These are phyloP conservation scores for Lumnitzera littorea DNA, from an alignment of 345 rosid genomes.

Conservation along the genomic window DNA sequence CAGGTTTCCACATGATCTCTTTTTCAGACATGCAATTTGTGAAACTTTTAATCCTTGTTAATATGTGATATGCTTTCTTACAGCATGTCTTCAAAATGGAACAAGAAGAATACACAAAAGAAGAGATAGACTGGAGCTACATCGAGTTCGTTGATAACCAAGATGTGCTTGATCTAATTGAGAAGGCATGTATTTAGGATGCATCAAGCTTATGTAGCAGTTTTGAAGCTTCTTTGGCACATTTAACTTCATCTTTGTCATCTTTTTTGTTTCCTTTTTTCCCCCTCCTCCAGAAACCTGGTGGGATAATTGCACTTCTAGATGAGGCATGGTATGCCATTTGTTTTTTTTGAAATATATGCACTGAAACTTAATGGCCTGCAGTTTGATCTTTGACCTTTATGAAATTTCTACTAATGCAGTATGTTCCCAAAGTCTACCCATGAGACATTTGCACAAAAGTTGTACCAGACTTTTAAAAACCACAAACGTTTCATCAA, in stretches of 20 bases:
- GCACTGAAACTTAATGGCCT: conserved; percentile 9
- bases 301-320: conserved; percentile 83
- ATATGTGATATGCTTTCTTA: conserved; percentile 8
- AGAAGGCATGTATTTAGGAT: conserved; percentile 34
- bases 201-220: neutral
- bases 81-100: conserved; percentile 98
- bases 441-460: conserved; percentile 86
- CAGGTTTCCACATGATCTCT: conserved; percentile 36
- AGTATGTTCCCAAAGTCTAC: conserved; percentile 95
- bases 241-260: neutral
- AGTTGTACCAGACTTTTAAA: conserved; percentile 85
- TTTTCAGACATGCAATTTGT: conserved; percentile 1
- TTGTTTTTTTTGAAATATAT: neutral
- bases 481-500: conserved; percentile 66
- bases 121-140: conserved; percentile 89
- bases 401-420: conserved; percentile 21
- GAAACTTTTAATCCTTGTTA: neutral
- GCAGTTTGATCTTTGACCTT: conserved; percentile 3
- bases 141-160: conserved; percentile 87
- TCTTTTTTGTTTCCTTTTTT: neutral
- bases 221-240: neutral
- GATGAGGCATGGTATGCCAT: conserved; percentile 86
- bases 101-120: conserved; percentile 84
- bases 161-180: conserved; percentile 82
- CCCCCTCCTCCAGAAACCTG: conserved; percentile 63